Base-by-base conservation (phyloP, 2,329 filamentous ascomycete genomes). In the Thyridium curvatum region DNA sequence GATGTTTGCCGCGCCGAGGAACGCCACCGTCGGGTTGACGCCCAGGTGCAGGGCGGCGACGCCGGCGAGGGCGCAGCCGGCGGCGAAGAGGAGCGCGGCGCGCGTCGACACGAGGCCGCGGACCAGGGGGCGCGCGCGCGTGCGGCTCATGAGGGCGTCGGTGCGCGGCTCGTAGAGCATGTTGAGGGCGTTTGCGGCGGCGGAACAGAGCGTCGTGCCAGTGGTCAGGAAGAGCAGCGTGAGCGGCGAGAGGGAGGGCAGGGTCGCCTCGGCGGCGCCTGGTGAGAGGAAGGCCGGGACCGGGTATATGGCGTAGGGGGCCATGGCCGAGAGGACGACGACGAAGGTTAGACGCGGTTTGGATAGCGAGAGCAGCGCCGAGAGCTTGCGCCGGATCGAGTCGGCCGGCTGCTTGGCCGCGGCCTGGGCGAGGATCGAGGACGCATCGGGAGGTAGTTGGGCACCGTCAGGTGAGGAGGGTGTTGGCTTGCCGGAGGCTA, bases 121-220 rank as follows among this genome's bases (percentile, higher is more conserved):
- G 2, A 95, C 91, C 1, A 97, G 69, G 0, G 91, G 91, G 5
- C 91, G 68, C 50, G 95, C 95, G 15, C 86, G 77, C 2, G 91
- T 97, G 12, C 91, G 79, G 26, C 77, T 82, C 91, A 97, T 97
- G 52, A 85, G 79, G 34, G 88, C 87, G 59, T 97, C 91, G 55
- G 89, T 88, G 41, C 81, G 72, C 9, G 82, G 85, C 62, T 97
- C 91, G 62, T 95, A 88, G 42, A 95, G 79, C 91, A 97, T 97
- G 61, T 97, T 97, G 47, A 96, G 71, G 2, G 91, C 79, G 58
- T 97, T 97, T 31, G 91, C 91, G 43, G 84, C 88, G 34, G 89
- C 87, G n/a, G 79, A 85, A 58, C 86, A 90, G 14, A 95, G 72
- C 5, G 90, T 81, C 0, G 91, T 97, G 41, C 91, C 90, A 4